Base-by-base conservation (phyloP, 306 rosid genomes). In the Vigna nakashimae region DNA sequence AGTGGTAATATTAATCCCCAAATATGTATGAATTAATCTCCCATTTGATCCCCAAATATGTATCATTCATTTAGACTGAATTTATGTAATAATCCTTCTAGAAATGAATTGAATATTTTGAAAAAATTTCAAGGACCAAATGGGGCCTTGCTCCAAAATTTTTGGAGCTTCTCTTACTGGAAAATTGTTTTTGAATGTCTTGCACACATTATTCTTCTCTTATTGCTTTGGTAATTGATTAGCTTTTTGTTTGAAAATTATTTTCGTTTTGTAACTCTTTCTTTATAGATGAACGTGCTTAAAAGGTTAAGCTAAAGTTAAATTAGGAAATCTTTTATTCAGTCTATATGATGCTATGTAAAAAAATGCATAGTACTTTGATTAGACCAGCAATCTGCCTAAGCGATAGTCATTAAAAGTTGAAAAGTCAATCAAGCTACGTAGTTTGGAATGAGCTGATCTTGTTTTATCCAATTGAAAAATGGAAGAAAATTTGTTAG, bases 81-180 rank as follows among this genome's bases (percentile, higher is more conserved):
- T 65, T 73, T 48, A 65, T 73, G 43, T 65, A 43, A 53, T 73
- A 80, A 64, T 79, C 52, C 55, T 65, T 80, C 17, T 20, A 80
- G 55, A 65, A 50, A 56, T 43, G 42, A 24, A 73, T 55, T 80
- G 70, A 65, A 49, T 65, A 63, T 46, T 73, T 43, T 2, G 16
- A 65, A 80, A 73, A 73, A 55, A 40, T 14, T 80, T 71, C 3
- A 28, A 50, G 24, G n/a, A 30, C 34, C 60, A 69, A 69, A 12
- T 64, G 50, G 30, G 53, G 68, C n/a, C 34, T 62, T 45, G 58
- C 18, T 20, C 38, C n/a, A 82, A 68, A 62, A 0, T 43, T 48
- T 11, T 15, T 46, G 32, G 57, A 36, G 18, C 8, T 70, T 82
- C 58, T 64, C 15, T 56, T 34, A 45, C 22, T 34, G 58, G 24